Evolutionary conservation across 768 basidiomycete genomes (phyloP), one percentile per base, ranked within the genome.

Genomic region (Basidioascus undulatus): DNA sequence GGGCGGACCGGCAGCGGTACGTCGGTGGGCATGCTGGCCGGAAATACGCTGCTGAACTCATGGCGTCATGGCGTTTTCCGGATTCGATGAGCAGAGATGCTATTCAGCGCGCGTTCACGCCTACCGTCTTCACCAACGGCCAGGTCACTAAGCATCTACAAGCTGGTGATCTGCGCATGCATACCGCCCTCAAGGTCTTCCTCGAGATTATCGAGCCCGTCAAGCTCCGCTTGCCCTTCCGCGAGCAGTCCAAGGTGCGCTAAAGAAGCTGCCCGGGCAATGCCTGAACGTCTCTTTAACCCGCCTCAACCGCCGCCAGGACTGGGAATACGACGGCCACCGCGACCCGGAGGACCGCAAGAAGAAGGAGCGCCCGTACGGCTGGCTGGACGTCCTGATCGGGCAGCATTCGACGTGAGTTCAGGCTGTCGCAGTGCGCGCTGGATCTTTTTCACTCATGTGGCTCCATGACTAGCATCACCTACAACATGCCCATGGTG

Each of bases 271-370:
- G 5, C n/a, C 6, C 21, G 23, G 32, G 11, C 5, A 42, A 6
- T 10, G 21, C 20, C n/a, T 10, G 4, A 15, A 25, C 28, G 13
- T 16, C 26, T 27, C 31, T 13, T 34, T 19, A 23, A 18, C 34
- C 42, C 24, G 24, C 38, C 4, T 24, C 13, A 16, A 27, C 8
- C 35, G 27, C 35, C 28, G 12, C 3, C 41, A 82, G 76, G 78
- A 94, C 56, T 96, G 89, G 89, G 71, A 75, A 55, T 94, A 77
- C 75, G 89, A 94, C 54, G 73, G 71, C n/a, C 50, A 62, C 25
- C 52, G 54, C 6, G 60, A 66, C 65, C 64, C 24, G 65, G 65
- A 40, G 65, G 65, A 46, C 47, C 45, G 66, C 74, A 39, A 45
- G 12, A 26, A 32, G 13, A 11, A 39, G 73, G 76, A 55, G 61